A percentile compares a stretch with the other conserved stretches of the same genome.
Evolutionary conservation across 352 stramenopile genomes (phyloP).

Genomic region (Phytophthora agathidicida): DNA sequence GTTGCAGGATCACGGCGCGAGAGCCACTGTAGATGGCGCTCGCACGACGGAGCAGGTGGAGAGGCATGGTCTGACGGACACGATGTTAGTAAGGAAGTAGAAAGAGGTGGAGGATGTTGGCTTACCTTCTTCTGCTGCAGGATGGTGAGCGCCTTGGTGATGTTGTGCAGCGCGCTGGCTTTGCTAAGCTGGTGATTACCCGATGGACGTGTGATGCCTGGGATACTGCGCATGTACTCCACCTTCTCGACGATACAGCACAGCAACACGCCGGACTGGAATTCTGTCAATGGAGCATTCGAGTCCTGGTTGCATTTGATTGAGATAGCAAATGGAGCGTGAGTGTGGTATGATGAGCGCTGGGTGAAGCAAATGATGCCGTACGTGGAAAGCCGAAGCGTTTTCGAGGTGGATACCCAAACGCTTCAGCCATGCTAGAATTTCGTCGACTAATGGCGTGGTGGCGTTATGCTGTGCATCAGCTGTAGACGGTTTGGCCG

Average conservation of each 20-base stretch:
- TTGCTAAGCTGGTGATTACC: constrained; percentile 40
- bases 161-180: constrained; percentile 76
- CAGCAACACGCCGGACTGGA: constrained; percentile 64
- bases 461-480: neutral
- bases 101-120: neutral
- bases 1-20: constrained; percentile 39
- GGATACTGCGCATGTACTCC: constrained; percentile 68
- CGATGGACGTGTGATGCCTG: constrained; percentile 44
- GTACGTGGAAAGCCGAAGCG: constrained; percentile 40
- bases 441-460: constrained; percentile 15
- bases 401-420: constrained; percentile 39
- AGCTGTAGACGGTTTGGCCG: neutral
- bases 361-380: neutral
- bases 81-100: neutral
- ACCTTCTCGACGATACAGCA: constrained; percentile 73
- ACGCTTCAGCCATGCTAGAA: constrained; percentile 48
- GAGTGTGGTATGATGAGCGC: neutral
- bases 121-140: constrained; percentile 69
- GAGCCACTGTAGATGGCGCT: constrained; percentile 46
- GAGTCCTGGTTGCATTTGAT: constrained; percentile 39
- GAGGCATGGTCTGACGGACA: constrained; percentile 52
- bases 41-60: constrained; percentile 50
- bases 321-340: neutral
- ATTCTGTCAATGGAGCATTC: constrained; percentile 40
- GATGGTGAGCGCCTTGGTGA: constrained; percentile 64